phyloP scores from a whole-genome alignment of 2,329 filamentous ascomycete species.

The Akanthomyces uredinophilus region DNA sequence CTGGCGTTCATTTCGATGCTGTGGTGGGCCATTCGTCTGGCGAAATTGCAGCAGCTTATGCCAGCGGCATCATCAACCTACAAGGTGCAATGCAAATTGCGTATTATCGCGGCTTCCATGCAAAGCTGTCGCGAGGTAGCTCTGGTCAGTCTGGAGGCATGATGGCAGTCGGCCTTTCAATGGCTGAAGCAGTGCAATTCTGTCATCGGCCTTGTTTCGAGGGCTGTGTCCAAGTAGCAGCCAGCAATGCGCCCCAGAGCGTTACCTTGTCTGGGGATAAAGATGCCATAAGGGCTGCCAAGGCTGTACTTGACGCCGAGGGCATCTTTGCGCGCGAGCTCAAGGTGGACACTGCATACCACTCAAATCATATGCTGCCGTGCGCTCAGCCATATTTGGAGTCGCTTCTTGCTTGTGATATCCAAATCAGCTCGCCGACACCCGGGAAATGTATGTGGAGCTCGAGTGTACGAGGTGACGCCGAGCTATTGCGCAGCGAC shows the following conservation, averaged over 20 bases:
- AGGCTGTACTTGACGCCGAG: background rate
- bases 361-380: conserved; percentile 7
- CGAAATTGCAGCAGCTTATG: conserved; percentile 47
- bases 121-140: background rate
- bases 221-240: conserved; percentile 20
- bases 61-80: conserved; percentile 34
- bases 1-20: conserved; percentile 29
- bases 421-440: background rate
- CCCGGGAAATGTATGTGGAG: conserved; percentile 15
- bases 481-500: conserved; percentile 9
- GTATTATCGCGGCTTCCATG: conserved; percentile 18
- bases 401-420: background rate
- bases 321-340: conserved; percentile 17
- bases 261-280: conserved; percentile 20
- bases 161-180: conserved; percentile 18
- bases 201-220: conserved; percentile 14
- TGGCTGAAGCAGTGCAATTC: conserved; percentile 13
- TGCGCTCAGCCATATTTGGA: background rate
- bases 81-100: conserved; percentile 22
- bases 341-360: conserved; percentile 19
- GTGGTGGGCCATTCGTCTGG: conserved; percentile 46
- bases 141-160: conserved; percentile 15
- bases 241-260: conserved; percentile 20
- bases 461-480: conserved; percentile 6
- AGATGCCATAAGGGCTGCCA: conserved; percentile 5